These are phyloP conservation scores for Aleurites moluccanus DNA, from an alignment of 441 rosid species.

Conservation along the genomic window DNA sequence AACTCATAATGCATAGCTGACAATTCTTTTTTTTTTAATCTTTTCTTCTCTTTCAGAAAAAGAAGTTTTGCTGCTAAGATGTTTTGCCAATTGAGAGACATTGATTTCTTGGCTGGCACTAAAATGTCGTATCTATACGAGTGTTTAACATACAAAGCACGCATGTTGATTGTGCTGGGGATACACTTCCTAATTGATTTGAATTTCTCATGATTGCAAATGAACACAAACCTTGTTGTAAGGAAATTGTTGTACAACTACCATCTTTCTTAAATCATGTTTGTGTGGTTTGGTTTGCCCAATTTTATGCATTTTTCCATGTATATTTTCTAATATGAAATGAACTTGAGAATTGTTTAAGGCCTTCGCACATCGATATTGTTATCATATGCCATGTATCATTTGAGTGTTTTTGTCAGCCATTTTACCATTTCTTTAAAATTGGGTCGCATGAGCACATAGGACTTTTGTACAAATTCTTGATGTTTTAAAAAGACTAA, in stretches of 20 bases:
- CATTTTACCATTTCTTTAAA: too few relatives aligned
- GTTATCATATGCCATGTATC: background rate
- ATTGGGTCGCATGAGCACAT: too few relatives aligned
- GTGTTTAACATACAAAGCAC: conserved; percentile 7
- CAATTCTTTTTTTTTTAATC: background rate
- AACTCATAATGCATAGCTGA: conserved; percentile 13
- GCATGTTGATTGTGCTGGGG: conserved; percentile 7
- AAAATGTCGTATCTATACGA: background rate
- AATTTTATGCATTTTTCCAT: background rate
- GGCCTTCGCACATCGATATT: background rate
- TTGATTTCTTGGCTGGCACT: conserved; percentile 3
- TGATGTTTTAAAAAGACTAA: too few relatives aligned
- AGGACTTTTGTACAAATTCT: too few relatives aligned
- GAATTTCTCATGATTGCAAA: conserved; percentile 8
- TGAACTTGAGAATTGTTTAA: background rate
- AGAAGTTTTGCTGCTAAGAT: conserved; percentile 62
- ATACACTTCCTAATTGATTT: conserved; percentile 20
- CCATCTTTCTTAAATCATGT: background rate
- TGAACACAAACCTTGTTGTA: background rate
- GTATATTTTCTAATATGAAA: background rate
- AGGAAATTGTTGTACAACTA: background rate
- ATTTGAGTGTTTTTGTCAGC: background rate
- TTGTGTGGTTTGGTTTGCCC: conserved; percentile 5
- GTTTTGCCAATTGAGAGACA: conserved; percentile 20
- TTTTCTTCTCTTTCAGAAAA: conserved; percentile 50